These are phyloP conservation scores for Neocucurbitaria cava DNA, from an alignment of 2,329 filamentous ascomycete genomes.

Conservation along the genomic window DNA sequence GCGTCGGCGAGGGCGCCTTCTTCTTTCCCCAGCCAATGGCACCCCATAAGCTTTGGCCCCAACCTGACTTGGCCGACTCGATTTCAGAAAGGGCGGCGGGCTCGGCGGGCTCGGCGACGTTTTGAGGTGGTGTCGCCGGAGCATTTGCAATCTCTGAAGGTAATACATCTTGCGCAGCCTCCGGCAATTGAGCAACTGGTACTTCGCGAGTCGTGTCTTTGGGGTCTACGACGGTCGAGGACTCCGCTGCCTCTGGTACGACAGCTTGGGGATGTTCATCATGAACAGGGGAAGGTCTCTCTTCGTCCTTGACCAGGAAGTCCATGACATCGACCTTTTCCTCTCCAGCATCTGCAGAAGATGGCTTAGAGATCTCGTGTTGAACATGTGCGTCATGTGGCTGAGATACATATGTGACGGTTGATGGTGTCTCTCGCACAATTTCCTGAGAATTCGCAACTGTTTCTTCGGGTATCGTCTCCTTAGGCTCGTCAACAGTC, in stretches of 20 bases:
- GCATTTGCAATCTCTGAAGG: too few species aligned
- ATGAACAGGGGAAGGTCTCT: neutral
- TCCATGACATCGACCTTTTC: slow-evolving; percentile 19
- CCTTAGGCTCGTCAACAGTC: neutral
- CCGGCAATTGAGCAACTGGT: neutral
- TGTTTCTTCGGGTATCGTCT: neutral
- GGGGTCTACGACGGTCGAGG: neutral
- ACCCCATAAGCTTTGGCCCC: slow-evolving; percentile 36
- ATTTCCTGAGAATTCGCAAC: neutral
- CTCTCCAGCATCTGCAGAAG: slow-evolving; percentile 21
- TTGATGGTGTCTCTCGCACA: neutral
- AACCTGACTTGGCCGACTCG: slow-evolving; percentile 22
- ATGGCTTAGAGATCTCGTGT: slow-evolving; percentile 27
- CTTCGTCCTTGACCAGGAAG: slow-evolving; percentile 16
- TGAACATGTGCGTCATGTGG: slow-evolving; percentile 13
- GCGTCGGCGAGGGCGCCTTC: slow-evolving; percentile 21
- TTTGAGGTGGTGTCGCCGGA: too few species aligned
- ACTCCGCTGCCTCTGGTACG: neutral
- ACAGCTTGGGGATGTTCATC: neutral
- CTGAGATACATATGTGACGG: neutral
- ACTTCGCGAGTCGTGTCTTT: neutral
- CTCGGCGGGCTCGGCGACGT: too few species aligned
- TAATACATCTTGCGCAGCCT: neutral
- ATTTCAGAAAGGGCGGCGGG: too few species aligned
- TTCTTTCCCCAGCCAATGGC: slow-evolving; percentile 45